Base-by-base conservation (phyloP, 2,329 filamentous ascomycete species). In the Talaromyces sp. region DNA sequence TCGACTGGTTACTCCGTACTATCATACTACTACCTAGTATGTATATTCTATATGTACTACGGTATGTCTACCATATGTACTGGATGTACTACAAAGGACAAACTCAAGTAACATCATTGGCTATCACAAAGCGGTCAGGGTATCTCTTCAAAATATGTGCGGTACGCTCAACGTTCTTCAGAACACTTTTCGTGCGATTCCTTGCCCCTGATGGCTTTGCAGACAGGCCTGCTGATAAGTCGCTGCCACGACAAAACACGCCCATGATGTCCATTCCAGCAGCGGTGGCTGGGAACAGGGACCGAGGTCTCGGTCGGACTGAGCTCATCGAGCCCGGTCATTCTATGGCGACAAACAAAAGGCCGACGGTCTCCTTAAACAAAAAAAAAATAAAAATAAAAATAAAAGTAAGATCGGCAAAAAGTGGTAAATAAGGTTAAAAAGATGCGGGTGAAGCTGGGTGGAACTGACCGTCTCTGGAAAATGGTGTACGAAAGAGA, bases 141-240 rank as follows among this genome's bases (percentile, higher is more conserved):
- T 59, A 59, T 59, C 57, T 59, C 57, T 34, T 59, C 57, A 59
- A 58, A 59, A 42, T 52, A 59, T 59, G 57, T 59, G 50, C 57
- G 50, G 47, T 42, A 58, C 40, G 56, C 56, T 58, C 36, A 58
- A 58, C 27, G 56, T 47, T 47, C 40, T 57, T 30, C 23, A 40
- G 33, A 42, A 50, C 34, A 56, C 34, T 56, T 56, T 56, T 56
- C 34, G 27, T 56, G 31, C 34, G 16, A 42, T 56, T 40, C 54
- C 52, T 31, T 55, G 28, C 52, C 52, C 52, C 33, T 55, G 28
- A 31, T 53, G 50, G 50, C 50, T 16, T 30, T 53, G 50, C 44
- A 51, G 44, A 28, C 52, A 31, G 52, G 52, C 52, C 44, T 51
- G 36, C 44, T 51, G 44, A 51, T 51, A 28, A 23, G 44, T 51